Evolutionary conservation across 225 moss, liverwort and hornwort species (phyloP), one percentile per base, ranked within the genome.

Genomic region (Ulota crispa): DNA sequence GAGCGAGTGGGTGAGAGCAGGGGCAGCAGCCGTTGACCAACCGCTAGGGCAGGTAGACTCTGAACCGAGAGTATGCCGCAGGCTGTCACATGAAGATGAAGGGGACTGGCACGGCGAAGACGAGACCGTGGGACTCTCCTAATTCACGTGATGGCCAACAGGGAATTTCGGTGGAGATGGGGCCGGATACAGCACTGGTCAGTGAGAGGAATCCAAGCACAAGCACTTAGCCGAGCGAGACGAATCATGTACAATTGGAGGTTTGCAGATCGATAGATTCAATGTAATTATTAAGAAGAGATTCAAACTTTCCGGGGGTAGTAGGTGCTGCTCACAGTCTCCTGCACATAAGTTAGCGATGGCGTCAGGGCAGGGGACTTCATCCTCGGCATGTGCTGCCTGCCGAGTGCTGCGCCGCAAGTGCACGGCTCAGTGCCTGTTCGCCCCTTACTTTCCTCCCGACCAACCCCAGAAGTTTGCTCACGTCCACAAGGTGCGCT

Each of bases 371-470:
- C 92, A 86, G 63, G 92, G 91, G 62, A 92, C 95, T 72, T 74
- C 74, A 37, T 59, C 59, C 57, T 92, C 93, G 60, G 95, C 97
- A 55, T 95, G 97, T 76, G 96, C 95, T 75, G 93, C 97, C 68
- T 96, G 96, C 90, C 88, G 94, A 83, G 91, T 94, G 91, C 91
- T 94, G 78, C 91, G 93, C 83, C 89, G 93, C 67, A 95, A 97
- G 91, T 95, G 96, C 88, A 90, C 95, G 54, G 81, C 91, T 56
- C 95, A 97, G 75, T 97, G 96, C 87, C 90, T 95, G 61, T 92
- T 95, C 89, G 92, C 92, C 65, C 95, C 95, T 63, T 93, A 92
- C 85, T 93, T 97, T 41, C 96, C 93, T 64, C 92, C 92, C 41
- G 93, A 95, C 86, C 93, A 95, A 79, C 95, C 95, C 57, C 91